Percentiles rank a stretch among this genome's conserved stretches.
These are phyloP conservation scores for Pichia sp. DNA, from an alignment of 1,139 yeast genomes.

Conservation along the genomic window DNA sequence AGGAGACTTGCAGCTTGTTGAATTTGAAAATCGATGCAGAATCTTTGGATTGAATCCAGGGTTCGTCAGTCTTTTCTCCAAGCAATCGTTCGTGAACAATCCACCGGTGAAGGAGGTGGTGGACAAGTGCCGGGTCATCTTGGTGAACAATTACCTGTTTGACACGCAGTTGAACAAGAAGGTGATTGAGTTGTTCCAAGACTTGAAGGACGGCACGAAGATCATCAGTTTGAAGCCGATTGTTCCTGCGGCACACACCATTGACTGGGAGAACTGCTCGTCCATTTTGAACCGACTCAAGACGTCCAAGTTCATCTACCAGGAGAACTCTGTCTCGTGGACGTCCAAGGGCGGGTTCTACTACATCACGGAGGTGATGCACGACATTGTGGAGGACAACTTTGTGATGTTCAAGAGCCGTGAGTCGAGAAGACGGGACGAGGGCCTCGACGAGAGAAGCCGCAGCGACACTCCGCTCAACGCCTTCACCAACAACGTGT, in stretches of 20 bases:
- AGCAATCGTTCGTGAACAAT: slow-evolving; percentile 73
- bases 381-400: slow-evolving; percentile 39
- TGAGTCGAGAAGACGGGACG: slow-evolving; percentile 20
- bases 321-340: slow-evolving; percentile 83
- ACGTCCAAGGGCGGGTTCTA: slow-evolving; percentile 83
- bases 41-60: slow-evolving; percentile 65
- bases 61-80: slow-evolving; percentile 54
- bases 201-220: slow-evolving; percentile 70
- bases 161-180: slow-evolving; percentile 68
- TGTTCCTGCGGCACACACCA: slow-evolving; percentile 55
- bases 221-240: slow-evolving; percentile 78
- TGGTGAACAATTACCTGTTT: slow-evolving; percentile 82
- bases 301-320: slow-evolving; percentile 65
- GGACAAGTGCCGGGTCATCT: slow-evolving; percentile 64
- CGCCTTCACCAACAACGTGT: slow-evolving; percentile 32
- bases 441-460: slow-evolving; percentile 18
- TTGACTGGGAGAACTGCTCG: slow-evolving; percentile 53
- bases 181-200: slow-evolving; percentile 62
- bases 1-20: slow-evolving; percentile 58
- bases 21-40: slow-evolving; percentile 55
- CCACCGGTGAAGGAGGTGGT: slow-evolving; percentile 51
- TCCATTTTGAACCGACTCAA: slow-evolving; percentile 63
- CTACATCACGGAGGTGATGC: slow-evolving; percentile 71
- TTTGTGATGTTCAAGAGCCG: slow-evolving; percentile 30
- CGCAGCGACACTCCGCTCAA: slow-evolving; percentile 28